Base-by-base conservation (phyloP, 163 green algal species). In the Prototheca cutis region DNA sequence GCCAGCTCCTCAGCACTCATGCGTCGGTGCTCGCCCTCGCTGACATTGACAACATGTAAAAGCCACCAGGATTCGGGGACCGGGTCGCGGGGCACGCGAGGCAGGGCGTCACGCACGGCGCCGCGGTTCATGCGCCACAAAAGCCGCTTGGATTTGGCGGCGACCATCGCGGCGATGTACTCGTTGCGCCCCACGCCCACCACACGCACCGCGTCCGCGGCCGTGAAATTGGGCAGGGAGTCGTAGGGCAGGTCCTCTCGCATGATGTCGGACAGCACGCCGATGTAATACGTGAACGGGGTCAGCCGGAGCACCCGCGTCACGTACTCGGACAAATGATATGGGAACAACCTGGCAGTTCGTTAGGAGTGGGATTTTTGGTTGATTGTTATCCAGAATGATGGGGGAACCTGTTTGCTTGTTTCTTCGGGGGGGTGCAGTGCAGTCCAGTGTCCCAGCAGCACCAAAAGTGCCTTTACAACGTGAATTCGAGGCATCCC, bases 201-300 rank as follows among this genome's bases (percentile, higher is more conserved):
- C 29, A 93, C 54, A 17, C 79, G 65, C 48, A 96, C 62, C 13
- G 80, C 77, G 68, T 97, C 90, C 18, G 90, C 90, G 4, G 90
- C 90, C 32, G 87, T 90, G 73, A 97, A 97, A 80, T 96, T 97
- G 24, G 90, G 90, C n/a, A 97, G 83, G 2, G 80, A 74, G 71
- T 96, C 89, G 63, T 96, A 97, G 3, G 81, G 80, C 48, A 73
- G 71, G 72, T 97, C 90, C 48, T 92, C 80, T 34, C 71, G 76
- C 66, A 97, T 84, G 1, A 76, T 63, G 0, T 84, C 74, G n/a
- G 72, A 77, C 53, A 97, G 62, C 49, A 96, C 69, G 36, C 93
- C 84, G 13, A 47, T 67, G 59, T 95, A 95, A 74, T 95, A 95
- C 27, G 67, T 68, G 67, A 90, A 94, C 6, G 87, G 83, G 3